Evolutionary conservation across 1,284 basidiomycete species (phyloP).

Genomic region (Rhodotorula sp.): DNA sequence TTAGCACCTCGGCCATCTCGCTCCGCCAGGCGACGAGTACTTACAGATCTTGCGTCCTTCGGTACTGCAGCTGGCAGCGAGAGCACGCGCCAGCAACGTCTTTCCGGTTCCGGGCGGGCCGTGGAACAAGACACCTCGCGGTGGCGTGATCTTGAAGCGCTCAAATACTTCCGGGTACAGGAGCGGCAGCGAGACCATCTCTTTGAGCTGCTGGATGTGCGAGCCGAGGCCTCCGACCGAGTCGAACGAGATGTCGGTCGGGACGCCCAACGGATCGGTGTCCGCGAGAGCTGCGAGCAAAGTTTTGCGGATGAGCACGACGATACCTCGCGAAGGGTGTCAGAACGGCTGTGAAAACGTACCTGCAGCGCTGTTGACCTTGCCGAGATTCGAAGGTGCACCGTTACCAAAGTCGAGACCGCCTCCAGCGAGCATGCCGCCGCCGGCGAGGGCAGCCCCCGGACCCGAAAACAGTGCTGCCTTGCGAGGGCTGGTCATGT

Average conservation of each 20-base stretch:
- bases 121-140: slow-evolving; percentile 95
- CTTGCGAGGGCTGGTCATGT: slow-evolving; percentile 39
- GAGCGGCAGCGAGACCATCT: slow-evolving; percentile 95
- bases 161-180: slow-evolving; percentile 98
- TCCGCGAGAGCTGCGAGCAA: slow-evolving; percentile 73
- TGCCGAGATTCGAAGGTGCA: slow-evolving; percentile 65
- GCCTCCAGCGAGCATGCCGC: slow-evolving; percentile 44
- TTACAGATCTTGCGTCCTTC: slow-evolving; percentile 85
- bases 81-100: slow-evolving; percentile 85
- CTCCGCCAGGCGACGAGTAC: slow-evolving; percentile 46
- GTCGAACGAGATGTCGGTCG: slow-evolving; percentile 91
- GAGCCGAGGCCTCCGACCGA: slow-evolving; percentile 96
- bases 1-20: not conserved
- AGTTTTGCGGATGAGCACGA: slow-evolving; percentile 6
- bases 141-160: slow-evolving; percentile 89
- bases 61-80: slow-evolving; percentile 89
- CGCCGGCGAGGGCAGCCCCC: slow-evolving; percentile 41
- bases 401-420: slow-evolving; percentile 40
- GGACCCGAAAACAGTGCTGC: slow-evolving; percentile 41
- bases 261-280: slow-evolving; percentile 91
- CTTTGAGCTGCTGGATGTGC: slow-evolving; percentile 95
- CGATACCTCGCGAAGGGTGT: no score
- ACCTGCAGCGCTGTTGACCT: slow-evolving; percentile 70
- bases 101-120: slow-evolving; percentile 95
- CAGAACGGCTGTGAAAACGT: slow-evolving; percentile 38